These are phyloP conservation scores for Penicillium verrucosum DNA, from an alignment of 2,329 filamentous ascomycete genomes.

Conservation along the genomic window DNA sequence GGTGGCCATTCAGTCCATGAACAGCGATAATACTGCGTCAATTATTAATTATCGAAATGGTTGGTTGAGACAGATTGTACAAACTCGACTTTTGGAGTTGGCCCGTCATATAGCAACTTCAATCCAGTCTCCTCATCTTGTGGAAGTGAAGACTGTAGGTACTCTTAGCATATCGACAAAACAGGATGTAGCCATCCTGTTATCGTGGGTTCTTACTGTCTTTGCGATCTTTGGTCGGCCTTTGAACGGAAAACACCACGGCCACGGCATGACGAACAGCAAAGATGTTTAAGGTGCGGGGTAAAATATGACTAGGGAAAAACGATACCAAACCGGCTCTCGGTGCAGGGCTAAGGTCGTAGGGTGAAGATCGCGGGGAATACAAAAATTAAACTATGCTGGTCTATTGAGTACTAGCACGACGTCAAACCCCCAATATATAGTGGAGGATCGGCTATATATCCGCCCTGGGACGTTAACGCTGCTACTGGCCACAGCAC, in stretches of 20 bases:
- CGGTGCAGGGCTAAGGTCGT: too few species aligned
- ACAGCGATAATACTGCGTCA: conserved; percentile 18
- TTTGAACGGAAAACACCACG: background rate
- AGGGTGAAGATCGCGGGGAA: background rate
- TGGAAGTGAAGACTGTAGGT: background rate
- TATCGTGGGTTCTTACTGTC: background rate
- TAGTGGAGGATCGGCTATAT: background rate
- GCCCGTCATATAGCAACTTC: conserved; percentile 7
- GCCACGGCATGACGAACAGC: background rate
- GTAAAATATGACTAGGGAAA: background rate
- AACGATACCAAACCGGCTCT: background rate
- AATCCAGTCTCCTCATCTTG: background rate
- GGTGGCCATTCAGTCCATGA: conserved; percentile 24
- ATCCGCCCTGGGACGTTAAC: background rate
- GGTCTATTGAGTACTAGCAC: background rate
- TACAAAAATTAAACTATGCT: background rate
- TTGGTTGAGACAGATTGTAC: background rate
- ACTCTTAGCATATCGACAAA: background rate
- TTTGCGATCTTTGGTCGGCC: background rate
- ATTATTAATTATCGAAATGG: background rate
- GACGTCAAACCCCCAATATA: background rate
- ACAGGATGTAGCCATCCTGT: background rate
- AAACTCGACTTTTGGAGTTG: conserved; percentile 13
- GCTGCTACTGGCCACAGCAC: background rate
- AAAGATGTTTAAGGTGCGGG: background rate